Percentiles rank a stretch among this genome's conserved stretches.
Conservation (phyloP, 768 basidiomycete species). For the Tubosaeta brunneosetosa region DNA sequence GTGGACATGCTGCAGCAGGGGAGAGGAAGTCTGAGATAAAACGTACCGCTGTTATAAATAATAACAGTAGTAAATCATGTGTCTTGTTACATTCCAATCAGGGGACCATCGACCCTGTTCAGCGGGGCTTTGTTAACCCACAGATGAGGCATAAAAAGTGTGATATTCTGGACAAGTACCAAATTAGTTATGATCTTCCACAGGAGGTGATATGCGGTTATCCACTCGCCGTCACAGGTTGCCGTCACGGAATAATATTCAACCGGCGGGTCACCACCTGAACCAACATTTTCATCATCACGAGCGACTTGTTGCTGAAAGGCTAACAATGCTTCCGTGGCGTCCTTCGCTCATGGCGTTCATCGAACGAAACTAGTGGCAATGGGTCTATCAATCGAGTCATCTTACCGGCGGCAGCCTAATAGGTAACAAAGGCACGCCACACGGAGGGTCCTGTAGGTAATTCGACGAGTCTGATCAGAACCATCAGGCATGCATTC, state of each 20-base stretch:
- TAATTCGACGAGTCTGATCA: not conserved
- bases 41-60: not conserved
- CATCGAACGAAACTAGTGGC: not conserved
- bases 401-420: not conserved
- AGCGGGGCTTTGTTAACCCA: slow-evolving; percentile 1
- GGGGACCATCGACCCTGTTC: not conserved
- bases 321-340: not conserved
- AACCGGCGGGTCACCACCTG: not conserved
- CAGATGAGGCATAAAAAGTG: not conserved
- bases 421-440: not conserved
- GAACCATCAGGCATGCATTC: not conserved
- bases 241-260: slow-evolving; percentile 1
- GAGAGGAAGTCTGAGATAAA: not conserved
- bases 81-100: slow-evolving; percentile 1
- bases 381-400: no score
- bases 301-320: not conserved
- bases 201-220: not conserved
- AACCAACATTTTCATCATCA: not conserved
- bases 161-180: not conserved
- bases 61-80: slow-evolving; percentile 1
- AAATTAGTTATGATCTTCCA: not conserved
- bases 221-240: not conserved
- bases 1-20: slow-evolving; percentile 7
- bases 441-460: not conserved
- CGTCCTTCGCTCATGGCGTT: not conserved